A percentile compares a stretch with the other conserved stretches of the same genome.
Conservation (phyloP, 1,139 yeast species). For the Saccharomyces pastorianus region DNA sequence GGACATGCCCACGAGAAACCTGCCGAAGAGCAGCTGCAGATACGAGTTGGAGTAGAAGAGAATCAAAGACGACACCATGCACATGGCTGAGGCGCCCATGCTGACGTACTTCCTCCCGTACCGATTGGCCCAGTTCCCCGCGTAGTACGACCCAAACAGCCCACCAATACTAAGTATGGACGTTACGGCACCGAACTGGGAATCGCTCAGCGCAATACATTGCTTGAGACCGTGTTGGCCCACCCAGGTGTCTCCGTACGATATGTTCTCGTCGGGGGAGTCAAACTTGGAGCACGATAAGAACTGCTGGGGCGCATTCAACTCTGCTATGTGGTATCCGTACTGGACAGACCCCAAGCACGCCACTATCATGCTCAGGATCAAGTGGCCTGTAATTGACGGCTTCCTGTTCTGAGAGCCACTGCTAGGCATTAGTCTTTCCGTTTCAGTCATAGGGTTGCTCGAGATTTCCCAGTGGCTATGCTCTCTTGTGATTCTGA, state of each 20-base stretch:
- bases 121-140: constrained; percentile 61
- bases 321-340: constrained; percentile 84
- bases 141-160: constrained; percentile 62
- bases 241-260: constrained; percentile 25
- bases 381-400: constrained; percentile 18
- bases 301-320: constrained; percentile 71
- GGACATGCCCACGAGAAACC: constrained; percentile 72
- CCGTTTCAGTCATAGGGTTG: background rate
- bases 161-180: constrained; percentile 86
- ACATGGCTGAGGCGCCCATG: constrained; percentile 47
- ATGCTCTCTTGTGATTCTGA: background rate
- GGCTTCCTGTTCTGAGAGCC: constrained; percentile 1
- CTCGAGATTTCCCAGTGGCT: background rate
- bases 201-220: constrained; percentile 56
- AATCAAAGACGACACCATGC: constrained; percentile 58
- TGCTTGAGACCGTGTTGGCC: constrained; percentile 29
- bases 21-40: constrained; percentile 47
- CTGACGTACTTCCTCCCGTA: constrained; percentile 59
- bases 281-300: constrained; percentile 40
- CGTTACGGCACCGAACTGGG: constrained; percentile 72
- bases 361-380: constrained; percentile 37
- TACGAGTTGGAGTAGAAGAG: constrained; percentile 49
- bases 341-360: constrained; percentile 73
- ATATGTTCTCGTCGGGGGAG: constrained; percentile 13
- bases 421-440: constrained; percentile 3